Base-by-base conservation (phyloP, 1,139 yeast species). In the Kurtzmaniella quercitrusa region DNA sequence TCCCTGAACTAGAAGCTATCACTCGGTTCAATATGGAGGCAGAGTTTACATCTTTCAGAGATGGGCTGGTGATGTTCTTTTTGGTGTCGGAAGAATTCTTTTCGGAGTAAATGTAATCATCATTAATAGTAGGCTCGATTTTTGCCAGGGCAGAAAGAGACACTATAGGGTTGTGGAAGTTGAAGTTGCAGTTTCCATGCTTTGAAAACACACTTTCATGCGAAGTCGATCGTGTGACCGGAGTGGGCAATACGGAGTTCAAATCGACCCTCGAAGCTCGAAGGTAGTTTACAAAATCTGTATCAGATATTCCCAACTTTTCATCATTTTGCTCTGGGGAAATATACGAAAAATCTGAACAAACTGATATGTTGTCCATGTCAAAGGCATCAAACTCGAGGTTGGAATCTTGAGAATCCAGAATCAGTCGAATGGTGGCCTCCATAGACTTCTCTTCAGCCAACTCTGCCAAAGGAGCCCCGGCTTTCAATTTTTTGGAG, bases 101-200 rank as follows among this genome's bases (percentile, higher is more conserved):
- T 14, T 27, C 16, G 18, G 24, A 27, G 16, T 39, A 39, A 9
- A 39, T 27, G 16, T 36, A 36, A 19, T 36, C 38, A 12, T 15
- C 38, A 21, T 36, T 36, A 4, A 36, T 12, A 14, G 39, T 27
- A 17, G 43, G 39, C 12, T 33, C 39, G 24, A 36, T 31, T 8
- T 27, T 27, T 36, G 40, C 12, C 37, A 39, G 36, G 11, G 41
- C n/a, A 4, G 37, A 39, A 12, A 31, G 27, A 7, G 41, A 29
- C 15, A 39, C 10, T 33, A 34, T 40, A 0, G 77, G 77, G 49
- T 72, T 72, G 48, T 71, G 75, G 50, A 69, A 71, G 43, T 62
- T 54, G 47, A 43, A 41, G 36, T 43, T 21, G 39, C 11, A 23
- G 37, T 12, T 27, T 33, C 24, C 40, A 39, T 31, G 49, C 33